A percentile compares a stretch with the other conserved stretches of the same genome.
Conservation (phyloP, 495 filamentous ascomycete species). For the Pseudevernia furfuracea region DNA sequence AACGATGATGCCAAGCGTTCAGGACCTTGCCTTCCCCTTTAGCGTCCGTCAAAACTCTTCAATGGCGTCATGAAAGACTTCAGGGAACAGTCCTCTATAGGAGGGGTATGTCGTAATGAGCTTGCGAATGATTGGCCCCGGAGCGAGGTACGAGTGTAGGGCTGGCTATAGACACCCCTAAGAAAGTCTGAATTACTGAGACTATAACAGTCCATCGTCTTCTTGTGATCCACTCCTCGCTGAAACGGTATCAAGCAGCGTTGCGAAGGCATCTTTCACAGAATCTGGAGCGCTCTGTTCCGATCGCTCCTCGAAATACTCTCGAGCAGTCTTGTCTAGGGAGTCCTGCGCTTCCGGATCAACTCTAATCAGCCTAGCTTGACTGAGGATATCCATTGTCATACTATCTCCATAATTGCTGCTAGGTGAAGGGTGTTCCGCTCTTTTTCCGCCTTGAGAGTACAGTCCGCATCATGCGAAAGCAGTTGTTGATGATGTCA, state of each 20-base stretch:
- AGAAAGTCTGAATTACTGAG: too few relatives aligned
- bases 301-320: background rate
- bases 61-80: background rate
- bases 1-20: too few relatives aligned
- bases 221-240: background rate
- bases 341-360: background rate
- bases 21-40: too few relatives aligned
- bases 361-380: background rate
- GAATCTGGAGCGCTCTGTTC: background rate
- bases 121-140: too few relatives aligned
- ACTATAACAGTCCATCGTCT: too few relatives aligned
- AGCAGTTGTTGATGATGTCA: background rate
- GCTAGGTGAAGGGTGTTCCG: background rate
- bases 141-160: too few relatives aligned
- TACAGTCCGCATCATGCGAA: background rate
- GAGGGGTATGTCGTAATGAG: too few relatives aligned
- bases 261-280: background rate
- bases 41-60: background rate
- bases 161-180: too few relatives aligned
- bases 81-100: too few relatives aligned
- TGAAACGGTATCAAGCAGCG: background rate
- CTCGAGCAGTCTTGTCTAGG: background rate
- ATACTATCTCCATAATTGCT: background rate
- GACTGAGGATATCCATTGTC: background rate
- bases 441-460: background rate